Conservation (phyloP, 1,139 yeast species). For the Yamadazyma buinensis region DNA sequence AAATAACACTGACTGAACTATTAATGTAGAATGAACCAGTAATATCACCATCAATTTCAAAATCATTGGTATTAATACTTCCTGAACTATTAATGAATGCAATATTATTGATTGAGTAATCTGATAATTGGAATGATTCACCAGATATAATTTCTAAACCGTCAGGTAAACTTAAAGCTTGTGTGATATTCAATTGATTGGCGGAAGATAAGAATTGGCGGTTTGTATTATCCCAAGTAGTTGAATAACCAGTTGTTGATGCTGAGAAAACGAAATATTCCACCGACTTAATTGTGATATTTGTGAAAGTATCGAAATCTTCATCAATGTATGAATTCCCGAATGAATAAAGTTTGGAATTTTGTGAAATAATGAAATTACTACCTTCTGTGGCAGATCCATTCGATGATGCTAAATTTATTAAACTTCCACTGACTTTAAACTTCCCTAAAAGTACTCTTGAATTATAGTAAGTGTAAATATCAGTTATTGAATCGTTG, state of each 20-base stretch:
- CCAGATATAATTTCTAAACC: constrained; percentile 37
- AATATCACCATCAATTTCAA: constrained; percentile 34
- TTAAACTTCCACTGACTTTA: constrained; percentile 18
- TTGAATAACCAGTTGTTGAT: constrained; percentile 19
- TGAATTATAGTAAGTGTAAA: constrained; percentile 20
- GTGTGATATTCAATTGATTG: constrained; percentile 34
- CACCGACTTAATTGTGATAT: constrained; percentile 28
- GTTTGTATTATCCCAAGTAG: constrained; percentile 41
- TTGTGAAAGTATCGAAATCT: constrained; percentile 30
- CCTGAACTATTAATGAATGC: constrained; percentile 25
- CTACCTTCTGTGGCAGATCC: constrained; percentile 23
- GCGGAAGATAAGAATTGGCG: constrained; percentile 32
- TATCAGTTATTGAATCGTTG: constrained; percentile 26
- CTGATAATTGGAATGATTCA: constrained; percentile 37
- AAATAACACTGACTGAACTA: constrained; percentile 48
- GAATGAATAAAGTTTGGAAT: constrained; percentile 34
- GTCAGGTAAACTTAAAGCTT: constrained; percentile 23
- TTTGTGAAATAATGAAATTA: constrained; percentile 30
- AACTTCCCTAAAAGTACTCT: constrained; percentile 35
- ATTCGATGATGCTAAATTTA: constrained; percentile 30
- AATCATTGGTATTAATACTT: constrained; percentile 17
- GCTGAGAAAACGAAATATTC: constrained; percentile 39
- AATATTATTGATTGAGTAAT: constrained; percentile 26
- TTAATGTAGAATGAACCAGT: constrained; percentile 41
- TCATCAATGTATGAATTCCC: constrained; percentile 29